These are phyloP conservation scores for Flueggea neowawraea DNA, from an alignment of 441 rosid genomes.

Conservation along the genomic window DNA sequence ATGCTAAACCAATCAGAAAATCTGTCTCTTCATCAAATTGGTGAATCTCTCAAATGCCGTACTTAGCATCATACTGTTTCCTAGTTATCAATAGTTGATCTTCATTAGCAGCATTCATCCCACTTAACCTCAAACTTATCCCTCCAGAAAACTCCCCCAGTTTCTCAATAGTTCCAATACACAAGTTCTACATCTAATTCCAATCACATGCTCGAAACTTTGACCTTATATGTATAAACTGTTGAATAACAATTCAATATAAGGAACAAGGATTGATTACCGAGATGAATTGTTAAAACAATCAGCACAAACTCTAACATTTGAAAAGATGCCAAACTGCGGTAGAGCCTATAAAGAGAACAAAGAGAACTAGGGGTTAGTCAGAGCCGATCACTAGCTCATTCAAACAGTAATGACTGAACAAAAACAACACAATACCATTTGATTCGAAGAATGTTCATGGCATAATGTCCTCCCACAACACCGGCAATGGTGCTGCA, in stretches of 20 bases:
- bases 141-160: too few relatives aligned
- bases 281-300: constrained; percentile 54
- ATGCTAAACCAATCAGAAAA: too few relatives aligned
- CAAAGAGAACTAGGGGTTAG: background rate
- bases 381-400: background rate
- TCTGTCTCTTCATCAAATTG: too few relatives aligned
- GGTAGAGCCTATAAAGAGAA: constrained; percentile 46
- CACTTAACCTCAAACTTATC: too few relatives aligned
- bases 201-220: too few relatives aligned
- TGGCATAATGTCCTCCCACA: constrained; percentile 73
- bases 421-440: constrained; percentile 30
- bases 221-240: too few relatives aligned
- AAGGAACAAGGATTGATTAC: constrained; percentile 24
- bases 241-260: background rate
- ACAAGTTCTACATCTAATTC: too few relatives aligned
- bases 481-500: constrained; percentile 59
- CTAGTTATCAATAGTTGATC: too few relatives aligned
- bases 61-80: too few relatives aligned
- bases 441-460: constrained; percentile 73
- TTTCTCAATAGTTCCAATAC: too few relatives aligned
- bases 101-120: too few relatives aligned
- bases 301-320: constrained; percentile 68
- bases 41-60: too few relatives aligned
- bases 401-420: background rate
- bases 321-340: constrained; percentile 49